Evolutionary conservation across 2,329 filamentous ascomycete species (phyloP), one percentile per base, ranked within the genome.

Genomic region (Calonectria honghensis): DNA sequence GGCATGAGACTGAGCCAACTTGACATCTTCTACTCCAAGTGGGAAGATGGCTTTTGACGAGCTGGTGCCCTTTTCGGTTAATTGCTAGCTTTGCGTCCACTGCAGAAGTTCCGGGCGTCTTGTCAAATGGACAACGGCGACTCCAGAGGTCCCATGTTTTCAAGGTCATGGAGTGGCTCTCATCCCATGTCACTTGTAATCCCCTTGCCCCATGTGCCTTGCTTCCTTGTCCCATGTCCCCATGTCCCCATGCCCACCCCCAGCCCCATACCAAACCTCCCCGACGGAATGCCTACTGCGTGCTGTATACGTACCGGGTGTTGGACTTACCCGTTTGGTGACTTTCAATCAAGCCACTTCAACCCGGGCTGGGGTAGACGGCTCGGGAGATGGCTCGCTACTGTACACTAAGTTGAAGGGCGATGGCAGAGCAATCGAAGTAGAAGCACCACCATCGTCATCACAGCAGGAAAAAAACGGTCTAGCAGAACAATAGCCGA

Each of bases 401-500:
- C 57, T 39, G 27, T 64, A 64, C 13, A 61, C 57, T 61, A 61
- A 61, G n/a, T 61, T 29, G 51, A 70, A 31, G 16, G 59, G 39
- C 68, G 39, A 48, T 41, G 31, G 35, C 16, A 70, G 45, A 52
- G 41, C 31, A 45, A 61, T 50, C 9, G 57, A 51, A 51, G 29
- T 50, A 57, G 57, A 20, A 64, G 32, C 50, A 72, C 64, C 32
- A 35, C 52, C 51, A 32, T 72, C 51, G 52, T 72, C 35, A 39
- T 50, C 24, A 4, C 52, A 20, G 31, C n/a, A 20, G 11, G 31
- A 45, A 39, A 20, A n/a, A 14, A 31, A 51, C 63, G 37, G 48
- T 32, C 31, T 51, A 68, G 41, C 20, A 57, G 59, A 27, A 63
- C 24, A 69, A 57, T 70, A 77, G 69, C 76, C 77, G 73, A 80